phyloP scores from a whole-genome alignment of 805 yeast species.

The Zygoascus ofunaensis region DNA sequence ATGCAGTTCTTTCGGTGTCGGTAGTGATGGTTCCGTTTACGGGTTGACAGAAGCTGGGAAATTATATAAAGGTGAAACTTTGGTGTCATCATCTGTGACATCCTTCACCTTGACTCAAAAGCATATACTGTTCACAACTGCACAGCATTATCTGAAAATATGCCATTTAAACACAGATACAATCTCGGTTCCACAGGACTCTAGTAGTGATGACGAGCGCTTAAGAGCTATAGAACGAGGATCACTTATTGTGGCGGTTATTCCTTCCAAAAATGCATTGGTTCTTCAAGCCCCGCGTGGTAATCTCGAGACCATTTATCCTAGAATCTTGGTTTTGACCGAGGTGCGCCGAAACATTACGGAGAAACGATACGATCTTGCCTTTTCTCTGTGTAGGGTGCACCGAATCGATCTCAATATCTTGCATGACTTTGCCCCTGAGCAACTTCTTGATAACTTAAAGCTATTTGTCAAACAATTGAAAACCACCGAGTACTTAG shows the following conservation, averaged over 20 bases:
- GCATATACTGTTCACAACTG: conserved; percentile 75
- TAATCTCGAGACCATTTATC: conserved; percentile 85
- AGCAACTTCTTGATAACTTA: conserved; percentile 51
- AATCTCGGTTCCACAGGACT: conserved; percentile 29
- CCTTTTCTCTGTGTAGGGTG: conserved; percentile 75
- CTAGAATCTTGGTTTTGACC: conserved; percentile 81
- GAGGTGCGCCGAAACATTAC: conserved; percentile 68
- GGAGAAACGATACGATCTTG: conserved; percentile 50
- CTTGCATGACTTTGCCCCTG: conserved; percentile 78
- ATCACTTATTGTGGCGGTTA: conserved; percentile 66
- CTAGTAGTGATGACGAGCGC: conserved; percentile 57
- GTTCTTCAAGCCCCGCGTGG: conserved; percentile 94
- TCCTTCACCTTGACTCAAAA: conserved; percentile 66
- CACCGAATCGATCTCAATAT: conserved; percentile 89
- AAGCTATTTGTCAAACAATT: conserved; percentile 63
- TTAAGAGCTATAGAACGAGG: conserved; percentile 87
- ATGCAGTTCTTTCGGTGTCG: conserved; percentile 39
- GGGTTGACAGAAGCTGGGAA: conserved; percentile 75
- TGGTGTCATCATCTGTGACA: conserved; percentile 66
- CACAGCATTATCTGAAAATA: conserved; percentile 74
- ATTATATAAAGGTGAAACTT: conserved; percentile 51
- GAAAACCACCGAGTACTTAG: conserved; percentile 64
- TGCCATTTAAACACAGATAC: conserved; percentile 48
- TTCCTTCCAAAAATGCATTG: conserved; percentile 76
- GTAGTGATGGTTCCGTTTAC: conserved; percentile 35